Evolutionary conservation across 2,329 filamentous ascomycete genomes (phyloP), one percentile per base, ranked within the genome.

Genomic region (Colletotrichum sp.): DNA sequence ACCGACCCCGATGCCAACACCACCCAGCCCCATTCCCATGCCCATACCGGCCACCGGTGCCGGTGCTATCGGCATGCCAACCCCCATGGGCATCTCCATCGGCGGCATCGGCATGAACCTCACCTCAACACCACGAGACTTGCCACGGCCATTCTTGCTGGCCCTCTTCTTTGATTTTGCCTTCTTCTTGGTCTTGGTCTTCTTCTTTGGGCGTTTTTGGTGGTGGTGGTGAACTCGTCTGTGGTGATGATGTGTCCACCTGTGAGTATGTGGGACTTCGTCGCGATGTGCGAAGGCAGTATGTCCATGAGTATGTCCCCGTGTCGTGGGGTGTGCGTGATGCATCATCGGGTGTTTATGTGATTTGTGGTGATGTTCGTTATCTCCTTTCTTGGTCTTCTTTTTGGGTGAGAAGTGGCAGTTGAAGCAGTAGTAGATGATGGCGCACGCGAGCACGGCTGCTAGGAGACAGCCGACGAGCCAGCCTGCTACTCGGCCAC

Each of bases 391-490:
- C 26, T 44, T 71, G 4, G 34, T 57, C 28, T 18, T 28, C 15
- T 67, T 36, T 7, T 36, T 66, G 34, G 70, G 52, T 10, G 64
- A 48, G 13, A 76, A 75, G n/a, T 52, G 71, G 39, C 60, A 63
- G 71, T 67, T 55, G 66, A 71, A 62, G 55, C 75, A 76, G 9
- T 36, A 57, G 48, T 76, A 75, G 3, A 76, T 48, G 28, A 76
- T 39, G 48, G 44, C 48, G 8, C 66, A 24, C 26, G 62, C 71
- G n/a, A 65, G 15, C 9, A 75, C 26, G 12, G 65, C 75, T 15
- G 57, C 71, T 2, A 76, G 8, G 24, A 76, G 71, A n/a, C 71
- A 74, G n/a, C 75, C 75, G 26, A 76, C 44, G n/a, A 76, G 60
- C 66, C 70, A 52, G 15, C 75, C 75, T 16, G 75, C 75, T 62